A percentile compares a stretch with the other conserved stretches of the same genome.
Evolutionary conservation across 306 rosid genomes (phyloP).

Genomic region (Prunus persica): DNA sequence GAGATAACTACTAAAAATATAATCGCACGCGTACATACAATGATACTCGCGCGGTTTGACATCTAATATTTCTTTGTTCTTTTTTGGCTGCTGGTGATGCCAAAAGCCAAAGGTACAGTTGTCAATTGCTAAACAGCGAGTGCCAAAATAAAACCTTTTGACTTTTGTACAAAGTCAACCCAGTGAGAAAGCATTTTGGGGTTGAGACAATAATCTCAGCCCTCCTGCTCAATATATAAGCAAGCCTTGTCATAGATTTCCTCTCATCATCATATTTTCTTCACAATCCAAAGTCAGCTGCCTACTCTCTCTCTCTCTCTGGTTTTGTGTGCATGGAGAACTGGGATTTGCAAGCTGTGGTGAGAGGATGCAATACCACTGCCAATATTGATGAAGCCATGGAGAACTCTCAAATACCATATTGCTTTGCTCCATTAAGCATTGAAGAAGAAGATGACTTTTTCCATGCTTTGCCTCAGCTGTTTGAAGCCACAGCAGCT

Average conservation of each 20-base stretch:
- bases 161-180: slow-evolving; percentile 55
- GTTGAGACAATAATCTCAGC: slow-evolving; percentile 17
- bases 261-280: slow-evolving; percentile 20
- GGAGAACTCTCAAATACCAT: slow-evolving; percentile 2
- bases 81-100: slow-evolving; percentile 13
- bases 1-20: neutral
- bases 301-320: neutral
- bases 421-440: slow-evolving; percentile 20
- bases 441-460: slow-evolving; percentile 32
- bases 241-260: slow-evolving; percentile 25
- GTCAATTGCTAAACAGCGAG: slow-evolving; percentile 11
- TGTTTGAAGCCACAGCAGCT: slow-evolving; percentile 43
- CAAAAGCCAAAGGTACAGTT: neutral
- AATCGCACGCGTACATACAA: neutral
- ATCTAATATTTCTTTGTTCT: neutral
- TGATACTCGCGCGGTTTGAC: neutral
- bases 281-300: slow-evolving; percentile 19
- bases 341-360: slow-evolving; percentile 90
- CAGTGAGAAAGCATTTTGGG: slow-evolving; percentile 11
- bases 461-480: slow-evolving; percentile 36
- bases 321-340: slow-evolving; percentile 44
- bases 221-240: slow-evolving; percentile 17
- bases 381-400: slow-evolving; percentile 20
- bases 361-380: slow-evolving; percentile 43
- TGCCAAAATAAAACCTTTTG: slow-evolving; percentile 26